Percentiles rank a stretch among this genome's conserved stretches.
These are phyloP conservation scores for Boletus fagicola DNA, from an alignment of 768 basidiomycete species.

Conservation along the genomic window DNA sequence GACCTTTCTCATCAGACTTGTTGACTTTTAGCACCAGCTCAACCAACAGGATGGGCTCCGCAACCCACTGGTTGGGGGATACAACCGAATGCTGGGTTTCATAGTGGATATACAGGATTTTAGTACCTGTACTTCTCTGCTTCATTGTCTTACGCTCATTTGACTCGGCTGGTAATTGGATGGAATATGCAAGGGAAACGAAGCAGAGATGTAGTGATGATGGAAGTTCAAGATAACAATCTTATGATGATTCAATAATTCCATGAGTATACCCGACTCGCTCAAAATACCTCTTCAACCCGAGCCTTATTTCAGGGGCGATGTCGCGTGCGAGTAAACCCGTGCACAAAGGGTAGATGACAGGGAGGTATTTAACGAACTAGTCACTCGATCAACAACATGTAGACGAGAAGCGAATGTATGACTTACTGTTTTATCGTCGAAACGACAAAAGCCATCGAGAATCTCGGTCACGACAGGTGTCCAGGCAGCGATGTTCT, in stretches of 20 bases:
- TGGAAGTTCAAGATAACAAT: constrained; percentile 26
- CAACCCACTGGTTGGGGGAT: constrained; percentile 63
- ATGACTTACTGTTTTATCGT: constrained; percentile 80
- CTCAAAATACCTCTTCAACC: constrained; percentile 74
- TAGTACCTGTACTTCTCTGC: constrained; percentile 22
- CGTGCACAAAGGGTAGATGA: constrained; percentile 86
- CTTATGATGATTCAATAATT: constrained; percentile 60
- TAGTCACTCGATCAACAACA: constrained; percentile 33
- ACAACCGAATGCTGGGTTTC: constrained; percentile 34
- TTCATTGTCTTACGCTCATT: constrained; percentile 17
- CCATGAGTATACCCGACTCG: constrained; percentile 74
- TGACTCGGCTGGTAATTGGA: constrained; percentile 35
- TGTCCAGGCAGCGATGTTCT: constrained; percentile 97
- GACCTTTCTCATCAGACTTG: background rate
- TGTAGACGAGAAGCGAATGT: background rate
- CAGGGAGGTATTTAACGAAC: constrained; percentile 86
- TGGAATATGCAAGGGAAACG: constrained; percentile 18
- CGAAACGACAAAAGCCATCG: constrained; percentile 85
- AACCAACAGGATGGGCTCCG: constrained; percentile 38
- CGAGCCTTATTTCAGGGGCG: constrained; percentile 76
- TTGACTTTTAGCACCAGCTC: constrained; percentile 23
- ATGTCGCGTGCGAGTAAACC: constrained; percentile 83
- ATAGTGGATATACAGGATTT: constrained; percentile 40
- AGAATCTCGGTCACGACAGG: constrained; percentile 97
- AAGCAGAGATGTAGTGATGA: constrained; percentile 5